These are phyloP conservation scores for Puccinellia tenuiflora DNA, from an alignment of 176 grass and related monocot species.

Conservation along the genomic window DNA sequence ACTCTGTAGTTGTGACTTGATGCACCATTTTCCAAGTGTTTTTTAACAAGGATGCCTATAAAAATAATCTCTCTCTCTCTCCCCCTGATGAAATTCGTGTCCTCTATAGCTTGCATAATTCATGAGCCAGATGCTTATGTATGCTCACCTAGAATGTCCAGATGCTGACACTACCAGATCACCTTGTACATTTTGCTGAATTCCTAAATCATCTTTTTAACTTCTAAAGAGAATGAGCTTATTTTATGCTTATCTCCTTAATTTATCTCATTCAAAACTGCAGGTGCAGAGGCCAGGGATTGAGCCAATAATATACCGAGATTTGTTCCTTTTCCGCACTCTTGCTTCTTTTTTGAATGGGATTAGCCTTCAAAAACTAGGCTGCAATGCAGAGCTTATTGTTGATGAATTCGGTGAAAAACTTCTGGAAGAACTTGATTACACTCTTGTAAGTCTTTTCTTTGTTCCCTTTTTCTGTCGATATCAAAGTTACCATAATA, in stretches of 20 bases:
- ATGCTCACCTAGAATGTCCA: not conserved
- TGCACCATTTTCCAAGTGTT: constrained; percentile 19
- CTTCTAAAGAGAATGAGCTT: not conserved
- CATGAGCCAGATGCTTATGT: not conserved
- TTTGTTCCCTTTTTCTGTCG: not conserved
- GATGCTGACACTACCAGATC: not conserved
- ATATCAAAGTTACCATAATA: not conserved
- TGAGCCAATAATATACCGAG: constrained; percentile 97
- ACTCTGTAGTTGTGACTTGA: not conserved
- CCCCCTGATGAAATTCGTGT: not conserved
- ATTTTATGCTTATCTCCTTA: not conserved
- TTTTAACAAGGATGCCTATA: not conserved
- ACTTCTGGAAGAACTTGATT: constrained; percentile 97
- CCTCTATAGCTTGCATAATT: not conserved
- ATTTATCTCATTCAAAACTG: not conserved
- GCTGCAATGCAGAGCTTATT: constrained; percentile 99
- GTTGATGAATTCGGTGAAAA: constrained; percentile 99
- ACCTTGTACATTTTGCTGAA: not conserved
- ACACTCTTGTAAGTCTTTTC: constrained; percentile 86
- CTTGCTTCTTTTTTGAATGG: constrained; percentile 95
- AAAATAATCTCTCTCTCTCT: not conserved
- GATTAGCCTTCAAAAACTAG: constrained; percentile 94
- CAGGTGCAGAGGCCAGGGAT: constrained; percentile 95
- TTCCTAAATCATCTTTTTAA: not conserved
- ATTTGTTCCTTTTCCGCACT: constrained; percentile 92